Base-by-base conservation (phyloP, 768 basidiomycete species). In the Mrakia frigida region DNA sequence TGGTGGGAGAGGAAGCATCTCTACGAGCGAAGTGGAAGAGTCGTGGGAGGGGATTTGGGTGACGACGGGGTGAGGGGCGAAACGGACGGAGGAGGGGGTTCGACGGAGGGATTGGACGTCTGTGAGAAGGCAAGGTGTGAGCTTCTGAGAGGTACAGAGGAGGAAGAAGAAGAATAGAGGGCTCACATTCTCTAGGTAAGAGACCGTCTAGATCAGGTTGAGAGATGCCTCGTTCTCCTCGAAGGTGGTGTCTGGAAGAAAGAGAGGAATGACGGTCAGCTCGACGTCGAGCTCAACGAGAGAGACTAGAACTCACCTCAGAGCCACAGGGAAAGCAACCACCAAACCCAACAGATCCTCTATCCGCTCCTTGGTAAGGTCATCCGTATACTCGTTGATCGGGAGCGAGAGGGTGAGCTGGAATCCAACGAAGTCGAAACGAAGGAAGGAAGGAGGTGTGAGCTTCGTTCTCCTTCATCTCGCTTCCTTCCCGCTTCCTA, bases 71-170 rank as follows among this genome's bases (percentile, higher is more conserved):
- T 69, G 74, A 25, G 67, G 21, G 4, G 74, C 74, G 50, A 70
- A 75, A 1, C 74, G 43, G 50, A 75, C 74, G 28, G 74, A 70
- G 21, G 74, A 56, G 39, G 67, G 53, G 2, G 74, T 75, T 25
- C 74, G 65, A 14, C 74, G 74, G 69, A 75, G 74, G 9, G 74
- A 75, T 59, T 69, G 69, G 59, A 70, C 33, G 65, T 75, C 73
- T 74, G 59, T 25, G 10, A 18, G 9, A 9, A 2, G 33, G 71
- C 16, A 35, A 53, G 46, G 37, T 13, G 53, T 50, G 16, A 59
- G 37, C 46, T 50, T 21, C 10, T 21, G 39, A 14, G 14, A 25
- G 71, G 23, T 35, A 28, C 14, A 6, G 18, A 41, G 28, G 16
- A 11, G 31, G 18, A 13, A 14, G 23, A n/a, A 7, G 16, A 33